Conservation (phyloP, 1,284 basidiomycete genomes). For the Neonothopanus nambi region DNA sequence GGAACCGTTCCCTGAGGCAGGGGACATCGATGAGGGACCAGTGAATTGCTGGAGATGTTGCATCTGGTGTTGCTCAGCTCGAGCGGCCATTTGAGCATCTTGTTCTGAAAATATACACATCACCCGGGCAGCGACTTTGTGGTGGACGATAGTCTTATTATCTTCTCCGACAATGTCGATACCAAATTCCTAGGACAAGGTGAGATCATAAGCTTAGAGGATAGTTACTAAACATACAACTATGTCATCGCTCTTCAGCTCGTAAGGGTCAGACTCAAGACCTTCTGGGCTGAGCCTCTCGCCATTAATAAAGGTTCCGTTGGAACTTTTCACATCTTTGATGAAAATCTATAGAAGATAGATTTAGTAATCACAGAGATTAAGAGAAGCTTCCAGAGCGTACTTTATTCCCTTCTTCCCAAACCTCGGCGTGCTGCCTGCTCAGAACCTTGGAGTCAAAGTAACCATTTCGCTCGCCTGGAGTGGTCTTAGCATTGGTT, state of each 20-base stretch:
- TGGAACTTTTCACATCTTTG: conserved; percentile 97
- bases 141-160: conserved; percentile 97
- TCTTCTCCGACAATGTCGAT: conserved; percentile 99
- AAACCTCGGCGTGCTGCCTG: conserved; percentile 96
- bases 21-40: conserved; percentile 21
- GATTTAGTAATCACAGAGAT: background rate
- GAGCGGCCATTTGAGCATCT: conserved; percentile 73
- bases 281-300: conserved; percentile 90
- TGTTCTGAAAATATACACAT: conserved; percentile 87
- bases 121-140: conserved; percentile 95
- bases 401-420: conserved; percentile 90
- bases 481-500: conserved; percentile 95
- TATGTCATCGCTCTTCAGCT: conserved; percentile 94
- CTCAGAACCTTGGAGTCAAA: conserved; percentile 98
- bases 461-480: conserved; percentile 93
- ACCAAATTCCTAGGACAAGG: conserved; percentile 82
- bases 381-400: conserved; percentile 19
- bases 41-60: conserved; percentile 35
- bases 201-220: too few species aligned
- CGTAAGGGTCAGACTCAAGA: conserved; percentile 90
- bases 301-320: conserved; percentile 98
- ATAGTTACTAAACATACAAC: conserved; percentile 38
- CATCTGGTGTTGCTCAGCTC: conserved; percentile 62
- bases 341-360: conserved; percentile 78
- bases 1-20: conserved; percentile 16